phyloP scores from a whole-genome alignment of 306 rosid genomes.

The Pterocarpus santalinus region DNA sequence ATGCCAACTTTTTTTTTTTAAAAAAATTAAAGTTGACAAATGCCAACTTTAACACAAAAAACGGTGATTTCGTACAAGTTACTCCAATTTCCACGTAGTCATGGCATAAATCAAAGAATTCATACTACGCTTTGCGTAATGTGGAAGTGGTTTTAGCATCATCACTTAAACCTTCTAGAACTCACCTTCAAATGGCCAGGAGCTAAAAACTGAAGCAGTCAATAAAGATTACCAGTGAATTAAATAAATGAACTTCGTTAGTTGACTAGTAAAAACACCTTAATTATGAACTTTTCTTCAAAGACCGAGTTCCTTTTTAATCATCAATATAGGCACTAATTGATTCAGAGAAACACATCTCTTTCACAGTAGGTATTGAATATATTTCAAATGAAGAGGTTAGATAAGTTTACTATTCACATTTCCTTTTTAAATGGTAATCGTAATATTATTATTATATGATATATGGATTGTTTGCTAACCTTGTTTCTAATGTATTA shows the following conservation, averaged over 20 bases:
- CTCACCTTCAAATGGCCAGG: not conserved
- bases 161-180: too few species aligned
- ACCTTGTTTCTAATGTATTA: slow-evolving; percentile 32
- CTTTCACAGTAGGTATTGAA: not conserved
- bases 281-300: slow-evolving; percentile 12
- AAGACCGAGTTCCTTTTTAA: not conserved
- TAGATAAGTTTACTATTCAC: slow-evolving; percentile 14
- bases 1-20: not conserved
- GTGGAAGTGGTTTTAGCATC: too few species aligned
- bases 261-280: not conserved
- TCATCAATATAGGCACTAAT: slow-evolving; percentile 55
- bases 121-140: too few species aligned
- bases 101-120: not conserved
- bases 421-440: not conserved
- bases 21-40: slow-evolving; percentile 24
- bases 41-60: not conserved
- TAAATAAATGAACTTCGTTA: too few species aligned
- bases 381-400: slow-evolving; percentile 46
- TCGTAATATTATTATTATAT: not conserved
- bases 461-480: not conserved
- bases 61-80: not conserved
- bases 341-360: slow-evolving; percentile 28
- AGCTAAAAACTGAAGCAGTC: not conserved
- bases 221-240: not conserved
- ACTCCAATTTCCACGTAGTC: not conserved